A percentile compares a stretch with the other conserved stretches of the same genome.
phyloP scores from a whole-genome alignment of 2,329 filamentous ascomycete genomes.

The Colletotrichum sublineola region DNA sequence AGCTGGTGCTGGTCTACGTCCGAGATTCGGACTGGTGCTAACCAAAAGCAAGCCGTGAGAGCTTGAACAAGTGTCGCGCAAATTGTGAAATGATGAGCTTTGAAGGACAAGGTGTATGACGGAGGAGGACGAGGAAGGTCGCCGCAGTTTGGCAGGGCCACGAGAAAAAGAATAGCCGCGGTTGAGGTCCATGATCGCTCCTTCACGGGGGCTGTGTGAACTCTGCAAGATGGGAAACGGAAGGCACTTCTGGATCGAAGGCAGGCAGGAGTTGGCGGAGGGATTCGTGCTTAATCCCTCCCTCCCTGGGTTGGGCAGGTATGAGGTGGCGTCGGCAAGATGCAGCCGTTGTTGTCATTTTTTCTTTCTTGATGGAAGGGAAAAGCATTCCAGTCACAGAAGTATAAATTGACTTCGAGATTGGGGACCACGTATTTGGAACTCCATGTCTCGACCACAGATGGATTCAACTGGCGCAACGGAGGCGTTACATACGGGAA shows the following conservation, averaged over 20 bases:
- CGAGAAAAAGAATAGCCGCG: background rate
- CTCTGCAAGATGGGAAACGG: conserved; percentile 11
- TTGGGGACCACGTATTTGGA: background rate
- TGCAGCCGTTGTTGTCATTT: conserved; percentile 32
- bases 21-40: conserved; percentile 24
- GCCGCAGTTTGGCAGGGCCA: background rate
- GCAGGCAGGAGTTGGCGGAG: conserved; percentile 16
- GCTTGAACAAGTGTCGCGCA: conserved; percentile 6
- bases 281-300: conserved; percentile 10
- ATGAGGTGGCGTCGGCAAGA: conserved; percentile 32
- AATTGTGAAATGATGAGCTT: conserved; percentile 3
- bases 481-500: background rate
- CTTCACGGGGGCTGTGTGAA: conserved; percentile 22
- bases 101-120: background rate
- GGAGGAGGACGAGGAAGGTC: conserved; percentile 12
- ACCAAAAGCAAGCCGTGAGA: conserved; percentile 39
- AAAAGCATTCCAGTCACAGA: conserved; percentile 22
- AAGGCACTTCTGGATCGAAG: conserved; percentile 14
- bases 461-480: background rate
- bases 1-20: conserved; percentile 32
- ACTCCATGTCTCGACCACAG: background rate
- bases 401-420: conserved; percentile 1
- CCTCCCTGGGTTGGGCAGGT: conserved; percentile 15
- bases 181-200: conserved; percentile 29
- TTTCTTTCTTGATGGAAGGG: conserved; percentile 23